Base-by-base conservation (phyloP, 2,329 filamentous ascomycete species). In the Arachnomyces sp. region DNA sequence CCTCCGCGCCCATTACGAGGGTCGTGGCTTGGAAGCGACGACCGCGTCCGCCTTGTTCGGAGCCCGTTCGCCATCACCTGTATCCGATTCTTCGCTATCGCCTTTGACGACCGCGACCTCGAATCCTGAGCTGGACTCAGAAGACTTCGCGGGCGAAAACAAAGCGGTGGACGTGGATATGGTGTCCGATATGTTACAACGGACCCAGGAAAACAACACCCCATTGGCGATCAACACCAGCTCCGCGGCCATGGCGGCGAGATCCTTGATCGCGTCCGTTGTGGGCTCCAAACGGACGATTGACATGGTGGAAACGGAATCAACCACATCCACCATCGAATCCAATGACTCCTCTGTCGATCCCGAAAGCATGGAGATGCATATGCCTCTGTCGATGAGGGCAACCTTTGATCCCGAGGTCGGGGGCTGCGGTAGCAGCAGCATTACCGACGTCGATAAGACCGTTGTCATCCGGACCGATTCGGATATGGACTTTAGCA, bases 321-420 rank as follows among this genome's bases (percentile, higher is more conserved):
- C 45, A 39, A 61, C 52, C 42, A 72, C 68, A 66, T 56, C 63
- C 29, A 69, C 68, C 47, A 44, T 72, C 11, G 70, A 72, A 21
- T 48, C 31, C 11, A 21, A 29, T 9, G 40, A 55, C 53, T 44
- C 56, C 66, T 44, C 56, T 71, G 42, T 44, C 31, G 36, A 35
- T 13, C 34, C 38, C 17, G 33, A 38, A n/a, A n/a, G n/a, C 28
- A 30, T 28, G 16, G 31, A 9, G 25, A 16, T 17, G 32, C 35
- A 31, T 38, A 44, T 13, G 35, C 42, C 11, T 28, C 14, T 18
- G 29, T 31, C n/a, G 43, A 47, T 28, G 7, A 28, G 11, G 25
- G 32, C 16, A 11, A 32, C 36, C 38, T 53, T 50, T 32, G 58
- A 60, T 7, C 52, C 55, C 39, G n/a, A n/a, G n/a, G 21, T 25